Evolutionary conservation across 83 land plant species (phyloP), one percentile per base, ranked within the genome.

Genomic region (Larix sibirica): DNA sequence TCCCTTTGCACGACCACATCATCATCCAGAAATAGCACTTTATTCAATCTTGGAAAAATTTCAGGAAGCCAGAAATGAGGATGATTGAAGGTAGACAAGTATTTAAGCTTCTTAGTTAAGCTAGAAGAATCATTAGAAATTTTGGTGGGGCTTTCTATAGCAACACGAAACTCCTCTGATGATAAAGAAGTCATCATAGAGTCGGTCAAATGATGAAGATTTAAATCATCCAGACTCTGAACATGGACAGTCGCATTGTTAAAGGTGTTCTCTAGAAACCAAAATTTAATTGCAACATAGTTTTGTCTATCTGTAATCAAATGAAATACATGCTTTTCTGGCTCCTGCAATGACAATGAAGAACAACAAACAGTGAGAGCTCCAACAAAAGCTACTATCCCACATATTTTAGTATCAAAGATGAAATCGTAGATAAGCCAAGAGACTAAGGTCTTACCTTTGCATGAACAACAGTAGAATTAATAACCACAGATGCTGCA

Each of bases 1-100:
- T 94, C 97, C 36, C 78, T 82, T 74, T 90, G 93, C 16, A 92
- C 92, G 26, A 92, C 88, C 40, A 92, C 83, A 87, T 91, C 95
- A 85, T 94, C 97, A 81, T 84, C 94, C 69, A 94, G 81, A 81
- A 94, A 68, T 17, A 94, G 82, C 82, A 92, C 86, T 79, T 85
- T 90, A 24, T 90, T 79, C 85, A 94, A 79, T 62, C 83, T 90
- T 50, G 70, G 83, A 47, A 94, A 92, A 79, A 92, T 79, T 60
- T 87, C 86, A 33, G 94, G 91, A 64, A 92, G 86, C 61, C 86
- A 83, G 70, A 89, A 93, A 28, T 91, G 93, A 16, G 87, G 76
- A 83, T 91, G 88, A 73, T 91, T 84, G 87, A 91, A 91, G 8
- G 86, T 40, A 4, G 95, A 88, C 33, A 90, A 12, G 79, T 89